Conservation (phyloP, 345 rosid genomes). For the Eucalyptus caleyi region DNA sequence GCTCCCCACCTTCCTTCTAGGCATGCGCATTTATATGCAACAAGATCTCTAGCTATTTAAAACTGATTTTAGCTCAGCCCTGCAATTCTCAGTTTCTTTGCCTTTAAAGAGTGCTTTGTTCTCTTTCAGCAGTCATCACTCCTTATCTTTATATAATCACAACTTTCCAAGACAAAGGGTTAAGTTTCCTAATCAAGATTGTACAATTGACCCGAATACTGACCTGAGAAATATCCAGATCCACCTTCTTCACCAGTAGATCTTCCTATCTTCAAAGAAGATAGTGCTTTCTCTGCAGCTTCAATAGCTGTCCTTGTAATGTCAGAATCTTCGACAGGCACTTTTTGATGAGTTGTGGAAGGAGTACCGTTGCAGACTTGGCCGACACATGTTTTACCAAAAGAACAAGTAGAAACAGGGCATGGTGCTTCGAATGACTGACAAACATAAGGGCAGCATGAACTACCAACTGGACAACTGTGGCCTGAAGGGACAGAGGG, state of each 20-base stretch:
- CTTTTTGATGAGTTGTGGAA: not conserved
- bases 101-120: not conserved
- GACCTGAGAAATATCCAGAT: not conserved
- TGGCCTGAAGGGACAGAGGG: slow-evolving; percentile 5
- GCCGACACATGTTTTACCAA: not conserved
- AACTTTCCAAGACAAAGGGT: not conserved
- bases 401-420: slow-evolving; percentile 17
- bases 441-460: slow-evolving; percentile 27
- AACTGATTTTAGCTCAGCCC: not conserved
- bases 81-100: not conserved
- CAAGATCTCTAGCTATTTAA: not conserved
- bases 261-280: slow-evolving; percentile 14
- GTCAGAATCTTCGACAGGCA: not conserved
- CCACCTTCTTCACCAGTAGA: slow-evolving; percentile 15
- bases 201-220: not conserved
- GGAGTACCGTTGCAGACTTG: not conserved
- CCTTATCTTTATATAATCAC: not conserved
- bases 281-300: slow-evolving; percentile 45
- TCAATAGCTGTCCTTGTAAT: slow-evolving; percentile 37
- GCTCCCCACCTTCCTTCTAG: not conserved
- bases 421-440: slow-evolving; percentile 16
- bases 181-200: not conserved
- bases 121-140: not conserved
- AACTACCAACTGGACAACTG: slow-evolving; percentile 5
- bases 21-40: not conserved